Evolutionary conservation across 2,329 filamentous ascomycete genomes (phyloP), one percentile per base, ranked within the genome.

Genomic region (Graphilbum fragrans): DNA sequence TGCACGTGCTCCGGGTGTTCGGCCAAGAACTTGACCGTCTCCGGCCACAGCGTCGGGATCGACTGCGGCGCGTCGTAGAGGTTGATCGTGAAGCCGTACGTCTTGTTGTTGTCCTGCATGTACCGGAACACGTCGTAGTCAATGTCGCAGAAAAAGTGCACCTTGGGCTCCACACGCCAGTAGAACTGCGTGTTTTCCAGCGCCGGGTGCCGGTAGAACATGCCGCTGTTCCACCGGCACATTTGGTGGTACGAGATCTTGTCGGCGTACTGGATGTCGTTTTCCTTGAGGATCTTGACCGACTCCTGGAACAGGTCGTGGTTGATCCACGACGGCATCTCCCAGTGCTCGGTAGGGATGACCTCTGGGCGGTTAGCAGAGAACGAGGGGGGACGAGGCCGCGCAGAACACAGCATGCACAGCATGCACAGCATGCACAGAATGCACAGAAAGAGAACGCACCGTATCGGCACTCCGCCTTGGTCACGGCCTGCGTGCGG

Each of bases 91-190:
- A 96, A 98, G 49, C 92, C 92, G 61, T 98, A 98, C 4, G 90
- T 96, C 65, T 96, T 94, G 70, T 98, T 95, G 67, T 93, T 77
- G 63, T 98, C 92, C 54, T 86, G 77, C 92, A 98, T 95, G 67
- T 86, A 98, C 49, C 84, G 81, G 72, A 98, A 98, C 39, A 98
- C 83, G 57, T 98, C 92, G 64, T 98, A 98, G 64, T 98, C 92
- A 47, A 98, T 72, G 54, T 96, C 86, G 70, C 92, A 98, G 74
- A 95, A 98, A 72, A 96, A 98, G 63, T 95, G 87, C 35, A 98
- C 92, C 50, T 96, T 94, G 40, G 92, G 92, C 60, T 98, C 92
- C 37, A 98, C 92, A 44, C 92, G 85, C 92, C 92, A 98, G 70
- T 98, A 98, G 70, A 86, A 98, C 51, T 86, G 84, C 49, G 74